These are phyloP conservation scores for Saccharomycopsis lassenensis DNA, from an alignment of 805 yeast genomes.

Conservation along the genomic window DNA sequence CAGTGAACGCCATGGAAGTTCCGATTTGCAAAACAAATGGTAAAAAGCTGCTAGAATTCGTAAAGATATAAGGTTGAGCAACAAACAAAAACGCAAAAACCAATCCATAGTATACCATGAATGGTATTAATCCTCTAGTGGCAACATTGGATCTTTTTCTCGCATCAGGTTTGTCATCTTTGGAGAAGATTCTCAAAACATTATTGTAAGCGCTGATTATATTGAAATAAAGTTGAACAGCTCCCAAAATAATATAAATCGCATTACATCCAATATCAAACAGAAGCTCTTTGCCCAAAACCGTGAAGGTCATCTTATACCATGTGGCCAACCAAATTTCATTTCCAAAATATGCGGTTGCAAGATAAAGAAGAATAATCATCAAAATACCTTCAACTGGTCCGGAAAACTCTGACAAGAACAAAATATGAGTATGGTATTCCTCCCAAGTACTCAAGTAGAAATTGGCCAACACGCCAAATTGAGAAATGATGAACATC, in stretches of 20 bases:
- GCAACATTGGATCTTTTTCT: constrained; percentile 29
- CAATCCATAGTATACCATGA: constrained; percentile 40
- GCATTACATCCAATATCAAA: too few species aligned
- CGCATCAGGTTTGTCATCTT: too few species aligned
- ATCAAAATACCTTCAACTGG: constrained; percentile 90
- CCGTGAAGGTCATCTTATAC: too few species aligned
- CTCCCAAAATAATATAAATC: constrained; percentile 43
- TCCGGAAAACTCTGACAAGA: constrained; percentile 71
- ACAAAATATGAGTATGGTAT: constrained; percentile 77
- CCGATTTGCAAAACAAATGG: constrained; percentile 66
- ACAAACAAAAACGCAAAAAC: constrained; percentile 37
- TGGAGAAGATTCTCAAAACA: constrained; percentile 38
- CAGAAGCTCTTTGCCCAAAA: too few species aligned
- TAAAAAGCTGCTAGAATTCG: constrained; percentile 27
- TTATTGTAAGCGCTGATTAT: constrained; percentile 56
- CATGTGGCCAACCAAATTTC: constrained; percentile 38
- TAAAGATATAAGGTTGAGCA: constrained; percentile 36
- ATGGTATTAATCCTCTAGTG: constrained; percentile 55
- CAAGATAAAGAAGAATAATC: constrained; percentile 40
- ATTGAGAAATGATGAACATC: constrained; percentile 49
- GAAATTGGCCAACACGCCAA: constrained; percentile 70
- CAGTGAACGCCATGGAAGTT: constrained; percentile 65
- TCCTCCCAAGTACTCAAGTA: constrained; percentile 94
- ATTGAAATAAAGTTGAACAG: constrained; percentile 48
- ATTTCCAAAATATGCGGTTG: constrained; percentile 65